Percentiles rank a stretch among this genome's conserved stretches.
These are phyloP conservation scores for Aegilops sharonensis DNA, from an alignment of 176 grass and related monocot genomes.

Conservation along the genomic window DNA sequence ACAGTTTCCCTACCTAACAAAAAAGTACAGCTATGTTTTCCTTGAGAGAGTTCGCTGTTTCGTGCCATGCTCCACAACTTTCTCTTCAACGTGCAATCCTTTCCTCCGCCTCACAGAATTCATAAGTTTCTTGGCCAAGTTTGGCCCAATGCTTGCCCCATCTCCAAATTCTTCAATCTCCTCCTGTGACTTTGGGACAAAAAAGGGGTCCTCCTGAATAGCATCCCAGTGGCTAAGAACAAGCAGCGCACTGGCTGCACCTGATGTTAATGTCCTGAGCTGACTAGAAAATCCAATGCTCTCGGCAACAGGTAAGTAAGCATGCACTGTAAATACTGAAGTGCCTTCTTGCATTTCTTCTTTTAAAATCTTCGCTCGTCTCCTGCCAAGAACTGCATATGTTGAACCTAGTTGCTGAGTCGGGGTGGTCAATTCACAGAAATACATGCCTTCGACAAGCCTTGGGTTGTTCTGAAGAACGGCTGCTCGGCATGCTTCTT, in stretches of 20 bases:
- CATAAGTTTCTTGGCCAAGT: slow-evolving; percentile 84
- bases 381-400: slow-evolving; percentile 76
- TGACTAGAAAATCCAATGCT: slow-evolving; percentile 78
- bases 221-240: slow-evolving; percentile 94
- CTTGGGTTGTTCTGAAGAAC: slow-evolving; percentile 89
- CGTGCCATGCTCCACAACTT: slow-evolving; percentile 89
- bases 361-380: slow-evolving; percentile 72
- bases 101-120: slow-evolving; percentile 91
- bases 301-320: slow-evolving; percentile 78
- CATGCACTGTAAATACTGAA: slow-evolving; percentile 77
- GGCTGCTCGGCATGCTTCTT: slow-evolving; percentile 81
- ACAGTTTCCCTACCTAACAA: not conserved
- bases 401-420: slow-evolving; percentile 62
- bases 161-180: slow-evolving; percentile 94
- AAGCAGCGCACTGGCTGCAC: slow-evolving; percentile 78
- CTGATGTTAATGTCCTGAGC: slow-evolving; percentile 70
- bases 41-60: slow-evolving; percentile 89
- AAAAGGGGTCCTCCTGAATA: slow-evolving; percentile 76
- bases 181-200: slow-evolving; percentile 83
- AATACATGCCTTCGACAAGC: slow-evolving; percentile 92
- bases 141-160: slow-evolving; percentile 82
- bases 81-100: slow-evolving; percentile 89
- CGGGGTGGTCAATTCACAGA: slow-evolving; percentile 80
- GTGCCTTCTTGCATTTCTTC: slow-evolving; percentile 96
- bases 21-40: slow-evolving; percentile 64